Conservation (phyloP, 768 basidiomycete genomes). For the Gymnopilus dilepis region DNA sequence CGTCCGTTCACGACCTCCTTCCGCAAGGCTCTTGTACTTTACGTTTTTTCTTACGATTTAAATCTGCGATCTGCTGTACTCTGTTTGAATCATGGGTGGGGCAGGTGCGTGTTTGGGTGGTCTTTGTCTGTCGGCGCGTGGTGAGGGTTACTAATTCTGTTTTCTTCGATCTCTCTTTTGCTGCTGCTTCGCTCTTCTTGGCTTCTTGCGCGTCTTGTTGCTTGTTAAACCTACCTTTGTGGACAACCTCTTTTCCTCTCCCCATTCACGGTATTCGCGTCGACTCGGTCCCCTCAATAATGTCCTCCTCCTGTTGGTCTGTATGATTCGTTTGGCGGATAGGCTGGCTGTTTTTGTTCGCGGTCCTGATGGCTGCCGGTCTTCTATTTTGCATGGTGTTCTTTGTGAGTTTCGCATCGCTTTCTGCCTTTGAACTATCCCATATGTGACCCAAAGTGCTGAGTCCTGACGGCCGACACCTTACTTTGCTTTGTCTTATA, state of each 20-base stretch:
- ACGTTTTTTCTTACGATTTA: constrained; percentile 23
- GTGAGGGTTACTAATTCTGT: constrained; percentile 19
- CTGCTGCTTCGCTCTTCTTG: constrained; percentile 2
- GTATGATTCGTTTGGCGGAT: constrained; percentile 10
- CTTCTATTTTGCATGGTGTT: constrained; percentile 99
- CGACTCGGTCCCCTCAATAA: neutral
- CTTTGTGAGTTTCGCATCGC: constrained; percentile 71
- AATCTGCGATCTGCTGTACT: too few species aligned
- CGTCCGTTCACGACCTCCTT: constrained; percentile 17
- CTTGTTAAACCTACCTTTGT: too few species aligned
- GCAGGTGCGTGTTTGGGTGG: constrained; percentile 42
- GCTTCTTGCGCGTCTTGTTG: neutral
- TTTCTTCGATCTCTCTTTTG: constrained; percentile 9
- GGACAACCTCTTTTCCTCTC: too few species aligned
- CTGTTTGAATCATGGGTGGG: constrained; percentile 50
- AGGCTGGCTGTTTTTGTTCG: constrained; percentile 98
- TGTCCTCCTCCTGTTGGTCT: constrained; percentile 6
- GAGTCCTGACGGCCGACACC: neutral
- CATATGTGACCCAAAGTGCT: neutral
- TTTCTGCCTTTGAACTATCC: neutral
- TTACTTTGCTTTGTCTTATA: too few species aligned
- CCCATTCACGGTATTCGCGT: constrained; percentile 1
- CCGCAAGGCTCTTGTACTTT: constrained; percentile 15
- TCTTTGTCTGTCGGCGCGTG: neutral
- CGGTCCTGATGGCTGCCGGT: constrained; percentile 93